These are phyloP conservation scores for Trichoderma gracile DNA, from an alignment of 2,329 filamentous ascomycete species.

Conservation along the genomic window DNA sequence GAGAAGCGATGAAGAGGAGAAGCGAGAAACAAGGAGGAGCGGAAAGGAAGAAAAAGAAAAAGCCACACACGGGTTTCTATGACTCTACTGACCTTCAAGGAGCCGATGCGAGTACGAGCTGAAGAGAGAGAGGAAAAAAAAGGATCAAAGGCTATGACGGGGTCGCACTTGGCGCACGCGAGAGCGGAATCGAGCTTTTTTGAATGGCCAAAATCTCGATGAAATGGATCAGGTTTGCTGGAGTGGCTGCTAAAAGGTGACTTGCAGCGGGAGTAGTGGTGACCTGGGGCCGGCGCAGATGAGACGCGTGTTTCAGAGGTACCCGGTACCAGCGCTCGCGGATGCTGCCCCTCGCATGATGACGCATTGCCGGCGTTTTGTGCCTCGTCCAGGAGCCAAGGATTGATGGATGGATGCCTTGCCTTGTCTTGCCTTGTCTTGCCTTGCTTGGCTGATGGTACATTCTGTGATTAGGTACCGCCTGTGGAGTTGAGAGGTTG, in stretches of 20 bases:
- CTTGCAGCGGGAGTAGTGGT: too few relatives aligned
- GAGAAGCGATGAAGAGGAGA: background rate
- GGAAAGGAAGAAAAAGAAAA: background rate
- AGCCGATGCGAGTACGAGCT: constrained; percentile 14
- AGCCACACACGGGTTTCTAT: background rate
- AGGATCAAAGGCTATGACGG: background rate
- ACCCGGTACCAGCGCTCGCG: background rate
- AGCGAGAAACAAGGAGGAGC: background rate
- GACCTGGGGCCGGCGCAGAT: too few relatives aligned
- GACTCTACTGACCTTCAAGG: background rate
- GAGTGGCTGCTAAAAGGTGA: background rate
- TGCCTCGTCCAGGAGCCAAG: constrained; percentile 8
- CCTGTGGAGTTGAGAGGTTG: background rate
- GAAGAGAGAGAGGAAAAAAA: background rate
- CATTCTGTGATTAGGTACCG: background rate
- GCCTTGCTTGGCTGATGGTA: background rate
- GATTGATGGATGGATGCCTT: background rate
- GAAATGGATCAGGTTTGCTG: background rate
- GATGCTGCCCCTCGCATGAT: constrained; percentile 1
- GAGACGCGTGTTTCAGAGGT: background rate
- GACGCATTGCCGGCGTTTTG: constrained; percentile 12
- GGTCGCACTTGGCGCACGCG: constrained; percentile 5
- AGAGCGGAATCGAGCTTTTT: background rate
- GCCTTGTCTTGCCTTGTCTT: background rate
- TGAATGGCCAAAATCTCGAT: constrained; percentile 19